Percentiles rank a stretch among this genome's conserved stretches.
Evolutionary conservation across 805 yeast species (phyloP).

Genomic region (Lachancea dasiensis): DNA sequence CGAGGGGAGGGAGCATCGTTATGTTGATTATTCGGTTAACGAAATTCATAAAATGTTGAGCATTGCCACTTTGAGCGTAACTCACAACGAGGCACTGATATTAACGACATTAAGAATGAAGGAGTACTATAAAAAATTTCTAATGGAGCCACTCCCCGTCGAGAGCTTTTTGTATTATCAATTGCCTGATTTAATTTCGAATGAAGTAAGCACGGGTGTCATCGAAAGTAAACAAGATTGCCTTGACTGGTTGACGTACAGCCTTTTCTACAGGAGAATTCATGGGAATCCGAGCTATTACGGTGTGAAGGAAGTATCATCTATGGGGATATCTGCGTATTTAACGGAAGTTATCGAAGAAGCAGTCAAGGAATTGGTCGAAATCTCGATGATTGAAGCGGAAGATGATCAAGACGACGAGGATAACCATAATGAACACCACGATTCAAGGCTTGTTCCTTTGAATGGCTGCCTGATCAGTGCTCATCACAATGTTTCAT

Average conservation of each 20-base stretch:
- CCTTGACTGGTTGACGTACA: slow-evolving; percentile 82
- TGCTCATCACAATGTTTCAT: slow-evolving; percentile 62
- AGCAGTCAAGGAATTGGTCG: slow-evolving; percentile 55
- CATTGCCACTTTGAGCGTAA: slow-evolving; percentile 27
- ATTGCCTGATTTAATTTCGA: slow-evolving; percentile 61
- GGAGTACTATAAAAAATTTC: slow-evolving; percentile 63
- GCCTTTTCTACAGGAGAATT: slow-evolving; percentile 76
- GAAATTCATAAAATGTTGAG: slow-evolving; percentile 64
- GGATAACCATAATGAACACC: slow-evolving; percentile 29
- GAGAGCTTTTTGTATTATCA: slow-evolving; percentile 64
- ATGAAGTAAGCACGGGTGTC: slow-evolving; percentile 64
- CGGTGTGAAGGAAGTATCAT: slow-evolving; percentile 61
- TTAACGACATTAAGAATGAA: slow-evolving; percentile 51
- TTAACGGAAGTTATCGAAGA: slow-evolving; percentile 79
- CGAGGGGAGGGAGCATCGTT: slow-evolving; percentile 70
- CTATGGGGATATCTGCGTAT: slow-evolving; percentile 69
- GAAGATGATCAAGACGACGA: slow-evolving; percentile 35
- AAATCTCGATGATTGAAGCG: slow-evolving; percentile 57
- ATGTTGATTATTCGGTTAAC: slow-evolving; percentile 59
- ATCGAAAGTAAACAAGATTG: slow-evolving; percentile 73
- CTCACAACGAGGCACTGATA: slow-evolving; percentile 39
- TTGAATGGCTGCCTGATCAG: slow-evolving; percentile 69
- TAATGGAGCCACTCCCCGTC: slow-evolving; percentile 70
- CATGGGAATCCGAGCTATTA: slow-evolving; percentile 83
- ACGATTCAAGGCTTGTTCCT: slow-evolving; percentile 44